phyloP scores from a whole-genome alignment of 345 rosid species.

The Populus nigra region DNA sequence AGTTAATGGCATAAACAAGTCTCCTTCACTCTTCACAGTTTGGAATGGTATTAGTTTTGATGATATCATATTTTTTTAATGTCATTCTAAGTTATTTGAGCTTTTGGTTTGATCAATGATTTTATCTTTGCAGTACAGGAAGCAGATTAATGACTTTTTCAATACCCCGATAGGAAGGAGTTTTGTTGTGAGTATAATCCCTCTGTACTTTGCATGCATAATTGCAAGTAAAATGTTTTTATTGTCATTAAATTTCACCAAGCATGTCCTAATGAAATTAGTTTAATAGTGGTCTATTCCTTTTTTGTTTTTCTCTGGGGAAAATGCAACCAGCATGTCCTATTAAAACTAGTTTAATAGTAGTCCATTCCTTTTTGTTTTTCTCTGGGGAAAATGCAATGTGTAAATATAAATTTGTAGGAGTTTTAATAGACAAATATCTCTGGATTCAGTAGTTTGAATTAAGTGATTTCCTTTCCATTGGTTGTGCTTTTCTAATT shows the following conservation, averaged over 20 bases:
- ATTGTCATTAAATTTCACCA: neutral
- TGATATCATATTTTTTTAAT: no score
- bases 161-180: conserved; percentile 75
- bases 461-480: neutral
- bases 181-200: conserved; percentile 57
- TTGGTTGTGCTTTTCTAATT: neutral
- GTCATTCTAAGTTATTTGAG: no score
- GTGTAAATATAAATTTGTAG: neutral
- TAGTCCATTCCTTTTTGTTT: no score
- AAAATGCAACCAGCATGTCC: neutral
- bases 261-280: neutral
- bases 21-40: no score
- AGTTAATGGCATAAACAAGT: no score
- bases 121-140: conserved; percentile 71
- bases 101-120: neutral
- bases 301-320: no score
- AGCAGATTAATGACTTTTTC: conserved; percentile 62
- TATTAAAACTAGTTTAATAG: no score
- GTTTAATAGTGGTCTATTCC: no score
- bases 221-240: neutral
- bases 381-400: no score
- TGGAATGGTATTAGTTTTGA: no score
- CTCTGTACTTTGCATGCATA: neutral
- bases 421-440: neutral
- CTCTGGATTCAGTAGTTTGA: neutral